Evolutionary conservation across 495 filamentous ascomycete species (phyloP), one percentile per base, ranked within the genome.

Genomic region (Articulospora tetracladia): DNA sequence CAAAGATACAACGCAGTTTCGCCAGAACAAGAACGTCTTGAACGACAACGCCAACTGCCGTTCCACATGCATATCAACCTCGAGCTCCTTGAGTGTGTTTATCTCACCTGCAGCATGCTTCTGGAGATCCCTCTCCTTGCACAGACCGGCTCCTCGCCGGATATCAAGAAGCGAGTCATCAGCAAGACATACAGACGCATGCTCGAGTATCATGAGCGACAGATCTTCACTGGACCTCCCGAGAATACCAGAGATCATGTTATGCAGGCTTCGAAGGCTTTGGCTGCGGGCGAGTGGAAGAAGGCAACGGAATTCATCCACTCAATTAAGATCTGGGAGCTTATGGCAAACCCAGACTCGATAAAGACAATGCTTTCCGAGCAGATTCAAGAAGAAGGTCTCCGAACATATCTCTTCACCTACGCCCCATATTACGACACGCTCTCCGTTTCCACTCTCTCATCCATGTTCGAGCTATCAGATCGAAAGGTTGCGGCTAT

Each of bases 11-110:
- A 85, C 28, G 93, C 94, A 67, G 93, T 98, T 58, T 91, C 91
- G 19, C 95, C 94, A 4, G 94, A 99, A 77, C 95, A 98, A 73
- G 94, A 99, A 75, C 88, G 93, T 62, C 83, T 98, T 24, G 94
- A 99, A 74, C 86, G 92, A 63, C 94, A 98, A 73, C 86, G 94
- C 61, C 94, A 98, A 76, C 81, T 99, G 60, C 94, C 94, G 46
- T 99, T 99, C 84, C 94, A 99, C 78, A 96, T 97, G 91, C 94
- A 99, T 81, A 98, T 99, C 80, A 99, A 99, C 79, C 82, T 99
- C 22, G 94, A 99, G 68, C 84, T 99, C 27, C 85, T 99, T 2
- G 94, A 99, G 73, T 98, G 93, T 69, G 93, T 97, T 60, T 99
- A 99, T 75, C 86, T 99, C 48, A 97, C 94, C 58, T 97, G 92